Base-by-base conservation (phyloP, 768 basidiomycete genomes). In the Lyophyllum shimeji region DNA sequence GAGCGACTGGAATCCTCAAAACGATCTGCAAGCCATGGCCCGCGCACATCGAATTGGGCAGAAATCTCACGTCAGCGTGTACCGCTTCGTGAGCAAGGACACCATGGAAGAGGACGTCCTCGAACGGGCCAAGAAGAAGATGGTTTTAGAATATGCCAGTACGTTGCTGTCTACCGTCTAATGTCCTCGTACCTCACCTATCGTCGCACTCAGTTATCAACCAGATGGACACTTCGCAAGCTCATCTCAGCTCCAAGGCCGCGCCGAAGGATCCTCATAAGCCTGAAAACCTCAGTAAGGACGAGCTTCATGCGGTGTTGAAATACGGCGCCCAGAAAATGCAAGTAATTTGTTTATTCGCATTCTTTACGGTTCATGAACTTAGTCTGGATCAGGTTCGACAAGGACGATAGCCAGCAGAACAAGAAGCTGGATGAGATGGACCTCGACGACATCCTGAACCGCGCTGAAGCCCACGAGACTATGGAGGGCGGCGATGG, bases 101-200 rank as follows among this genome's bases (percentile, higher is more conserved):
- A 98, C 96, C 18, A 97, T 98, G 86, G 97, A 98, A 73, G 97
- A 98, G 74, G 97, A 98, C 66, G 90, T 98, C 18, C 82, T 99
- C 45, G 96, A 99, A 75, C 83, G 96, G 50, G 97, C 97, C 11
- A 95, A 95, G 82, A 93, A 94, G 79, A 98, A 99, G 79, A 98
- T 98, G 97, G 94, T 98, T 43, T 78, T 99, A 60, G 97, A 99
- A 72, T 97, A 98, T 78, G 97, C 97, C 42, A 98, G 95, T 98
- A 72, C 69, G 95, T 90, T 49, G 56, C 51, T 53, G 37, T n/a
- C 52, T 43, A 21, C 37, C 21, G 20, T 24, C 24, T 27, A 44
- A 13, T 31, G 7, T 24, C 2, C 12, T 20, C 42, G 24, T 9
- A 52, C 24, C 52, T 18, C 27, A 46, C 31, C 67, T 65, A 43